phyloP scores from a whole-genome alignment of 148 eudicot genomes.

The Silene latifolia region DNA sequence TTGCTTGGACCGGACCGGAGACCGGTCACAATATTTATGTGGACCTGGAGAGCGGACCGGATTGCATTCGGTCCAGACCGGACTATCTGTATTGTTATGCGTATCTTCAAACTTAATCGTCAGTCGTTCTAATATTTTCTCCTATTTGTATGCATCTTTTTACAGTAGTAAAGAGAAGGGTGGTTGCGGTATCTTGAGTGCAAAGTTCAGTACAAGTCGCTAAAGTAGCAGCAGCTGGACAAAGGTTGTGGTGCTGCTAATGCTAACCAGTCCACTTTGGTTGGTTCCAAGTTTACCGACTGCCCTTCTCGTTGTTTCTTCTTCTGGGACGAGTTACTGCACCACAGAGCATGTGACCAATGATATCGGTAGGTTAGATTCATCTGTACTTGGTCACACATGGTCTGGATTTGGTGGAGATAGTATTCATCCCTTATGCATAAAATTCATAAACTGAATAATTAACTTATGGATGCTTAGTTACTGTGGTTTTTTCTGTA shows the following conservation, averaged over 20 bases:
- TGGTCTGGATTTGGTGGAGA: not conserved
- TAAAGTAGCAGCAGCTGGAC: slow-evolving; percentile 13
- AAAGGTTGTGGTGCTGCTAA: not conserved
- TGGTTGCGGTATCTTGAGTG: not conserved
- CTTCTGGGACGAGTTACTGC: slow-evolving; percentile 16
- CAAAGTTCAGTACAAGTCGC: slow-evolving; percentile 2
- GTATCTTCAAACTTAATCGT: too few species aligned
- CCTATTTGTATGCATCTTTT: not conserved
- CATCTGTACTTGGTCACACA: slow-evolving; percentile 3
- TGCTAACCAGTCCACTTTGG: not conserved
- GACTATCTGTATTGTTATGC: too few species aligned
- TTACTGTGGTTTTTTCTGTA: not conserved
- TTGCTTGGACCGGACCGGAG: too few species aligned
- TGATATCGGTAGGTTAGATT: not conserved
- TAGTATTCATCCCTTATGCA: not conserved
- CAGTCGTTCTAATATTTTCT: not conserved
- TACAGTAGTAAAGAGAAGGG: not conserved
- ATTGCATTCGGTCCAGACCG: too few species aligned
- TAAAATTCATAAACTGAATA: not conserved
- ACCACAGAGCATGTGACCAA: not conserved
- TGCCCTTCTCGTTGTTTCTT: not conserved
- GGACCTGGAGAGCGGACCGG: too few species aligned
- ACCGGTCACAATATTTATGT: too few species aligned
- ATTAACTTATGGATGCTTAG: too few species aligned
- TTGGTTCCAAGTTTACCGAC: slow-evolving; percentile 9